A percentile compares a stretch with the other conserved stretches of the same genome.
phyloP scores from a whole-genome alignment of 192 early-diverging fungal genomes.

The Backusella tuberculispora region DNA sequence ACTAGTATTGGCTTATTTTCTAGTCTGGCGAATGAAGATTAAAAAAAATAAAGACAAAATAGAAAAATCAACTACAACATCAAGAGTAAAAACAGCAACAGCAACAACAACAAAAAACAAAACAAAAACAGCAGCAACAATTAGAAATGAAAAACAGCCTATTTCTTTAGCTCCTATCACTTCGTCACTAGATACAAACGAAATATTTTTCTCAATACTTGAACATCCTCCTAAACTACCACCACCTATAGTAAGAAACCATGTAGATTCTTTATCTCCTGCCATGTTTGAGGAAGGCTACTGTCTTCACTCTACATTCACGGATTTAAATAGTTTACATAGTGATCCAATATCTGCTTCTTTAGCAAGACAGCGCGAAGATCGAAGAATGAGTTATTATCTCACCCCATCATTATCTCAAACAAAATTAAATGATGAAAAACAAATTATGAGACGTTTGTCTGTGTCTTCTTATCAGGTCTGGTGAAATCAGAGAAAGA shows the following conservation, averaged over 20 bases:
- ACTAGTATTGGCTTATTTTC: slow-evolving; percentile 9
- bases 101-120: background rate
- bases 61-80: background rate
- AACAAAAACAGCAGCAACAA: background rate
- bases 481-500: slow-evolving; percentile 13
- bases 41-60: background rate
- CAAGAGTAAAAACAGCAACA: background rate
- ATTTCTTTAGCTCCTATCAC: background rate
- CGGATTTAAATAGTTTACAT: background rate
- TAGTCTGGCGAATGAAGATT: slow-evolving; percentile 15
- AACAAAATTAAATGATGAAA: slow-evolving; percentile 12
- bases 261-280: background rate
- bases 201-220: slow-evolving; percentile 23
- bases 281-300: slow-evolving; percentile 23
- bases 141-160: background rate
- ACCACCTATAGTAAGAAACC: background rate
- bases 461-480: slow-evolving; percentile 27
- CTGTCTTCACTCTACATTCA: background rate
- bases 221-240: slow-evolving; percentile 25
- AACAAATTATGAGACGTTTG: slow-evolving; percentile 16
- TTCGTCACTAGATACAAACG: slow-evolving; percentile 16
- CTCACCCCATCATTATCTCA: slow-evolving; percentile 4
- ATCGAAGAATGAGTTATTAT: slow-evolving; percentile 22
- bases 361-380: slow-evolving; percentile 24
- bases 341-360: slow-evolving; percentile 22